A percentile compares a stretch with the other conserved stretches of the same genome.
Evolutionary conservation across 352 stramenopile species (phyloP).

Genomic region (Phytopythium chamaehyphon): DNA sequence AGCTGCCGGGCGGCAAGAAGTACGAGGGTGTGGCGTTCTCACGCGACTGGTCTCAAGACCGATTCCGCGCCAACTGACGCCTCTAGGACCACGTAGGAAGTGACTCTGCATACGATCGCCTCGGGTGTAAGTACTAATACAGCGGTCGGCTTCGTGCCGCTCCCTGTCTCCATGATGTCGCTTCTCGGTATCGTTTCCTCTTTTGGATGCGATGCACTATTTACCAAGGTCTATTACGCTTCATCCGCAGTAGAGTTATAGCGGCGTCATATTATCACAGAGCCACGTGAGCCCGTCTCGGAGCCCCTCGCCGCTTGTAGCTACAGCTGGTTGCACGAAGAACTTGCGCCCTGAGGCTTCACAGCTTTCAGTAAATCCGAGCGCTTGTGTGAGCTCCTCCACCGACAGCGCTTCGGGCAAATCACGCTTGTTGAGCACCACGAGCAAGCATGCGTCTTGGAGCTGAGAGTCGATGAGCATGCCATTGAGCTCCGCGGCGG

Average conservation of each 20-base stretch:
- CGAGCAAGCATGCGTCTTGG: constrained; percentile 50
- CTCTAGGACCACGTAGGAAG: too few relatives aligned
- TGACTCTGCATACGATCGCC: neutral
- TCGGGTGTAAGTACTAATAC: constrained; percentile 5
- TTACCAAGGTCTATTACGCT: too few relatives aligned
- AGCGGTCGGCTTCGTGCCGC: too few relatives aligned
- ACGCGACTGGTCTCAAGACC: constrained; percentile 60
- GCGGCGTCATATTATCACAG: constrained; percentile 68
- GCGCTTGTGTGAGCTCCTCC: constrained; percentile 38
- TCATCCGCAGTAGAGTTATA: constrained; percentile 27
- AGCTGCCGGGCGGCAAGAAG: constrained; percentile 89
- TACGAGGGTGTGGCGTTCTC: constrained; percentile 93
- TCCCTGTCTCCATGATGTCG: too few relatives aligned
- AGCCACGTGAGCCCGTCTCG: constrained; percentile 74
- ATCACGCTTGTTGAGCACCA: constrained; percentile 80
- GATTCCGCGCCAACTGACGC: constrained; percentile 10
- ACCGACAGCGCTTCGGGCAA: constrained; percentile 45
- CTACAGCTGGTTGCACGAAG: constrained; percentile 59
- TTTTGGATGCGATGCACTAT: too few relatives aligned
- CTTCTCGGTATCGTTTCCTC: too few relatives aligned
- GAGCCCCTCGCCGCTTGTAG: constrained; percentile 72
- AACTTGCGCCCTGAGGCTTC: constrained; percentile 42
- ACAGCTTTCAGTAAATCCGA: constrained; percentile 55
- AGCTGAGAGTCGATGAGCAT: constrained; percentile 70
- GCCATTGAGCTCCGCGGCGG: constrained; percentile 65